These are phyloP conservation scores for Fomitopsis betulina DNA, from an alignment of 1,284 basidiomycete species.

Conservation along the genomic window DNA sequence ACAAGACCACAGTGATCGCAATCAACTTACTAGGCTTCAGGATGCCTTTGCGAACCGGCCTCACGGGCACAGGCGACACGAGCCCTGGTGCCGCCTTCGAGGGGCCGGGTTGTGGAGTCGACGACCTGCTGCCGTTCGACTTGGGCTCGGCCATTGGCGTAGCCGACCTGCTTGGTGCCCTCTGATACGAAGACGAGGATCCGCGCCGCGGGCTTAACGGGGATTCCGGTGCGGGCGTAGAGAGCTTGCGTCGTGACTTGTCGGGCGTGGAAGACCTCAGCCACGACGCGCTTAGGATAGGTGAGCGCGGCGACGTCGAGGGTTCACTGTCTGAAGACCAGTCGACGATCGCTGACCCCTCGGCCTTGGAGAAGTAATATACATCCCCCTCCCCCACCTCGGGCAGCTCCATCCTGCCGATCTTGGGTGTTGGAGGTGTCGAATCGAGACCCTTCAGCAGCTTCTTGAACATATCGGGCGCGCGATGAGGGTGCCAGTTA, in stretches of 20 bases:
- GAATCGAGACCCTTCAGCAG: constrained; percentile 20
- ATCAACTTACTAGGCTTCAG: constrained; percentile 19
- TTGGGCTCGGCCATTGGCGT: constrained; percentile 1
- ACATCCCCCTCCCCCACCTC: constrained; percentile 20
- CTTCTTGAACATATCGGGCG: constrained; percentile 25
- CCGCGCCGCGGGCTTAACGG: background rate
- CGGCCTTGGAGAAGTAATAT: constrained; percentile 5
- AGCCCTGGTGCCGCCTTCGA: background rate
- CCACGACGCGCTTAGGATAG: background rate
- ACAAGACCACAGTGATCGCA: background rate
- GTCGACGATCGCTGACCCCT: constrained; percentile 10
- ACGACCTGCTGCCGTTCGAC: constrained; percentile 4
- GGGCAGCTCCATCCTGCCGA: constrained; percentile 24
- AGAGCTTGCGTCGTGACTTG: constrained; percentile 12
- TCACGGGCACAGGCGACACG: constrained; percentile 7
- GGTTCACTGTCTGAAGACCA: constrained; percentile 20
- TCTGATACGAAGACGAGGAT: constrained; percentile 3
- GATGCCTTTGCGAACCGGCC: constrained; percentile 19
- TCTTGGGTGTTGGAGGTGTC: constrained; percentile 28
- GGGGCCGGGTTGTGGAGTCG: constrained; percentile 10
- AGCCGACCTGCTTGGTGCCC: background rate
- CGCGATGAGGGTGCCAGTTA: constrained; percentile 7
- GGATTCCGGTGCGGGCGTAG: constrained; percentile 14
- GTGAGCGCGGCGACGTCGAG: constrained; percentile 15
- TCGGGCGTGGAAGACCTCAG: constrained; percentile 7